Percentiles rank a stretch among this genome's conserved stretches.
Evolutionary conservation across 2,329 filamentous ascomycete genomes (phyloP).

Genomic region (Mycosphaerella arachidis): DNA sequence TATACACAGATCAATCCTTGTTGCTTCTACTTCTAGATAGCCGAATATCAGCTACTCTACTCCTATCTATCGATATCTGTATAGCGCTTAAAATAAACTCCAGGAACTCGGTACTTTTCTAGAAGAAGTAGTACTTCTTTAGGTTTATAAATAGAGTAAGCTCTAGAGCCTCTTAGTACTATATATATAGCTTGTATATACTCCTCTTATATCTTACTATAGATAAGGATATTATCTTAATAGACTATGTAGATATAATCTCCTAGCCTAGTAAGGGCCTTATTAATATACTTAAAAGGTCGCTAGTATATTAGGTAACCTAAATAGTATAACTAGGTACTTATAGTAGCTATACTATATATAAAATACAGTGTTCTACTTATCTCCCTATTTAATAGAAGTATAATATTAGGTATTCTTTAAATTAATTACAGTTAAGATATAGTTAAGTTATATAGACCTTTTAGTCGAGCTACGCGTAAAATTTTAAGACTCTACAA

Average conservation of each 20-base stretch:
- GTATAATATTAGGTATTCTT: slow-evolving; percentile 25
- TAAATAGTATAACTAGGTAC: slow-evolving; percentile 29
- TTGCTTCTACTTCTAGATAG: too few species aligned
- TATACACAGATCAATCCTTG: too few species aligned
- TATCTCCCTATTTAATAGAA: slow-evolving; percentile 19
- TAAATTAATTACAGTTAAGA: slow-evolving; percentile 21
- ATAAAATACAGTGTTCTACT: slow-evolving; percentile 23
- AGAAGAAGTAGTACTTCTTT: background rate
- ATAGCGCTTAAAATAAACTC: too few species aligned
- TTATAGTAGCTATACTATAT: slow-evolving; percentile 24
- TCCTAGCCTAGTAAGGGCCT: slow-evolving; percentile 11
- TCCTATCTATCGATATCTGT: too few species aligned
- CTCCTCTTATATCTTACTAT: slow-evolving; percentile 1
- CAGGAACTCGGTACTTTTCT: too few species aligned
- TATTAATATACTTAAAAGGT: slow-evolving; percentile 32
- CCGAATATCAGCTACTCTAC: too few species aligned
- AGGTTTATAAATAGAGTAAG: slow-evolving; percentile 10
- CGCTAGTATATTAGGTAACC: slow-evolving; percentile 18
- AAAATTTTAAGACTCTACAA: too few species aligned
- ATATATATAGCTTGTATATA: slow-evolving; percentile 5
- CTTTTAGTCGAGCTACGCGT: too few species aligned
- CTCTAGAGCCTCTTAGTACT: slow-evolving; percentile 6
- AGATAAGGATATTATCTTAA: slow-evolving; percentile 1
- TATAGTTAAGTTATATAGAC: too few species aligned
- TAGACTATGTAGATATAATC: slow-evolving; percentile 20